Percentiles rank a stretch among this genome's conserved stretches.
Evolutionary conservation across 768 basidiomycete species (phyloP).

Genomic region (Boletus coccyginus): DNA sequence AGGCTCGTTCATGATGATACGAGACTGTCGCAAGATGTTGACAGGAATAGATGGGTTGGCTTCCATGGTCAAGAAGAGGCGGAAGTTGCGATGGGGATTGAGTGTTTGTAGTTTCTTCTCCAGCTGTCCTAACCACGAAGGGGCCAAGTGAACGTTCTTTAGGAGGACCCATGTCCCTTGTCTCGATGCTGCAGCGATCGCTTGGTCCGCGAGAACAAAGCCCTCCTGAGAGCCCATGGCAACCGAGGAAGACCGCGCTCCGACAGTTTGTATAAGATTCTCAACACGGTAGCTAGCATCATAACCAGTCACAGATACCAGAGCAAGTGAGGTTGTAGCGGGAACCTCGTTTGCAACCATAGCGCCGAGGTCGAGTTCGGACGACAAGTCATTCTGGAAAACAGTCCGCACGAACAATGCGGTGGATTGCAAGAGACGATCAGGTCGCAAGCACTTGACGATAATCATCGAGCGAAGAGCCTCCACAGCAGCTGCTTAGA

Average conservation of each 20-base stretch:
- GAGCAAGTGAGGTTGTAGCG: constrained; percentile 78
- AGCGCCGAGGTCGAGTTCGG: constrained; percentile 69
- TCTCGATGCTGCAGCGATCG: constrained; percentile 87
- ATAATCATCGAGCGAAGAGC: constrained; percentile 75
- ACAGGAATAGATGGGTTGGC: constrained; percentile 93
- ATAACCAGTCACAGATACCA: constrained; percentile 93
- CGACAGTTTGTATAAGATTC: constrained; percentile 74
- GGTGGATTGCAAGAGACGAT: constrained; percentile 83
- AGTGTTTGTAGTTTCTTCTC: constrained; percentile 96
- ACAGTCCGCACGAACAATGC: constrained; percentile 69
- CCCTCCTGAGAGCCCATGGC: constrained; percentile 99
- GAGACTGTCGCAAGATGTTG: constrained; percentile 93
- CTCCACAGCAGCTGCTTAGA: constrained; percentile 57
- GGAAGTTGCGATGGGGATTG: constrained; percentile 86
- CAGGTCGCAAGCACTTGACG: constrained; percentile 90
- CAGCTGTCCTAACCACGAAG: constrained; percentile 91
- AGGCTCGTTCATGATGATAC: constrained; percentile 98
- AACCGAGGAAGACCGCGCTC: constrained; percentile 78
- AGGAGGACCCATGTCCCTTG: constrained; percentile 95
- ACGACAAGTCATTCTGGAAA: constrained; percentile 80
- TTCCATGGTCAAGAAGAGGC: constrained; percentile 98
- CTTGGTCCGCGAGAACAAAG: constrained; percentile 93
- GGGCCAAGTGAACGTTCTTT: constrained; percentile 96
- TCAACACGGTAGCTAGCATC: constrained; percentile 98
- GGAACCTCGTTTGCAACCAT: constrained; percentile 82